Evolutionary conservation across 495 filamentous ascomycete genomes (phyloP), one percentile per base, ranked within the genome.

Genomic region (Astrothelium macrocarpum): DNA sequence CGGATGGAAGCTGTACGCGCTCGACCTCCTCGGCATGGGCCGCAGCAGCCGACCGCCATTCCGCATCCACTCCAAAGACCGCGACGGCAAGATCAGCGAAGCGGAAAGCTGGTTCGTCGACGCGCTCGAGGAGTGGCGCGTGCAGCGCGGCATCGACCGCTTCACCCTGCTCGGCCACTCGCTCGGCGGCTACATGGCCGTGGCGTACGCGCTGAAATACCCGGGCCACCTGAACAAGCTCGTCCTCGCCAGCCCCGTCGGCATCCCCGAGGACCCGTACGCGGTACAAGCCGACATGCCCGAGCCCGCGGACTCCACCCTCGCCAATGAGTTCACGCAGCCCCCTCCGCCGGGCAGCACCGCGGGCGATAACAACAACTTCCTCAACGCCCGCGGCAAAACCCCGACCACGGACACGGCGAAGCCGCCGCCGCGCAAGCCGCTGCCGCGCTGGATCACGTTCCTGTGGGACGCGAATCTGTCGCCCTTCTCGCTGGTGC

Each of bases 391-490:
- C 26, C 70, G 74, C 26, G 71, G 75, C 18, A 76, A 79, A 62
- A 65, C 68, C 59, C 73, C 75, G 53, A 64, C 68, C 59, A 59
- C 64, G 16, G 28, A 45, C 42, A 69, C 70, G 20, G 59, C 62
- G 34, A 75, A 73, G 14, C 68, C 58, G 29, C 69, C 63, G 66
- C 81, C 59, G 76, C 84, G n/a, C 76, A 81, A 88, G 3, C 87
- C 86, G 20, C 67, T 90, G 14, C 88, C 91, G 0, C 86, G 87
- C 73, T 96, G 91, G 90, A 78, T 97, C 20, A 84, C 85, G 32
- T 96, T 90, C 73, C 82, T 98, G 36, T 98, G 94, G 94, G 94
- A 98, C 64, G 90, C 90, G 66, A 98, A 98, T 71, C 86, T 98
- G 66, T 96, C 91, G 0, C 94, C 95, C 20, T 98, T 98, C 74